Base-by-base conservation (phyloP, 2,329 filamentous ascomycete genomes). In the Coniochaeta ligniaria region DNA sequence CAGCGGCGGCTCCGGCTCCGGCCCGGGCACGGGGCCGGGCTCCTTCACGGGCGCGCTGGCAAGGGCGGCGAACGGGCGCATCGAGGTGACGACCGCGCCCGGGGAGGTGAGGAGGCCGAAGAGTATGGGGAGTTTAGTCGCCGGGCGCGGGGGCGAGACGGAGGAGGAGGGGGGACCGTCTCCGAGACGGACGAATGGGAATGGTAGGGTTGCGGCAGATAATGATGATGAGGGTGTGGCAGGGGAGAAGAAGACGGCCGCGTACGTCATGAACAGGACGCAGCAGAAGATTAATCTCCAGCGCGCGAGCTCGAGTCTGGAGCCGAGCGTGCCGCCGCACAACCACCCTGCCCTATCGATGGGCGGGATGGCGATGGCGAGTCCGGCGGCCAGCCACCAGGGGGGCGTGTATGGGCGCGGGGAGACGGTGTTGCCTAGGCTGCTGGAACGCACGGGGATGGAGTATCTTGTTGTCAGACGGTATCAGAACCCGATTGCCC, bases 271-370 rank as follows among this genome's bases (percentile, higher is more conserved):
- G 65, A 90, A 86, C 59, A 81, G 89, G 16, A 90, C 87, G 1
- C 88, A 91, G 72, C 88, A 91, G 71, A 92, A 92, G 68, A 77
- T 92, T 16, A 88, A 90, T 73, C 79, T 92, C 1, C 88, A 91
- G 69, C 83, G 89, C 41, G 88, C 87, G 33, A 89, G 87, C 69
- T 90, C 88, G 3, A 84, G 83, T 64, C 87, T 91, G 56, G 88
- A 91, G 66, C 85, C 85, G 0, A 76, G 82, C 33, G 26, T 57
- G 26, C 31, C 54, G 31, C 83, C 86, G 75, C 69, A 65, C n/a
- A n/a, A n/a, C 65, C 69, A 70, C 64, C 70, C 63, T 63, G 66
- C 67, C 22, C 69, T 65, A 60, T 68, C 61, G 47, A 69, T 63
- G 63, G n/a, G n/a, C n/a, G n/a, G n/a, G n/a, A 66, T 59, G 55